A percentile compares a stretch with the other conserved stretches of the same genome.
Conservation (phyloP, 768 basidiomycete species). For the Boletus reticuloceps region DNA sequence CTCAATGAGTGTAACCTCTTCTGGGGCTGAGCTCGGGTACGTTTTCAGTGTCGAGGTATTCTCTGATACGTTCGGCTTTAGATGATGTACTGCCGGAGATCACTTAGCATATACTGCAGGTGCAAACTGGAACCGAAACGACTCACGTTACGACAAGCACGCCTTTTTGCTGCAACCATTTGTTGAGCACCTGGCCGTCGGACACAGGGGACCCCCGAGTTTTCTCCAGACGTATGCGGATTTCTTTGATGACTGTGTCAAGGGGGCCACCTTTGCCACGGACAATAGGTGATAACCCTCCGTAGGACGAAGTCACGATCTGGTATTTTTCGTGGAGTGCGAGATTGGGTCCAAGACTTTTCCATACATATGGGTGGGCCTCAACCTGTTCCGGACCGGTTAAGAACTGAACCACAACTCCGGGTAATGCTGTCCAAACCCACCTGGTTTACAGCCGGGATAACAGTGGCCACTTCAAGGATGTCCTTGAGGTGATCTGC, state of each 20-base stretch:
- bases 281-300: slow-evolving; percentile 39
- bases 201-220: slow-evolving; percentile 27
- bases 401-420: background rate
- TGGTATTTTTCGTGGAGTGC: slow-evolving; percentile 34
- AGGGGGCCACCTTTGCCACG: slow-evolving; percentile 38
- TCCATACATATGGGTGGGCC: slow-evolving; percentile 51
- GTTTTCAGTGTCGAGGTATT: slow-evolving; percentile 31
- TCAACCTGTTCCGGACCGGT: slow-evolving; percentile 39
- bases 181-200: slow-evolving; percentile 28
- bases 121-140: background rate
- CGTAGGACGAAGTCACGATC: slow-evolving; percentile 41
- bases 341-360: slow-evolving; percentile 37
- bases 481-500: slow-evolving; percentile 42
- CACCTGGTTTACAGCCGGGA: slow-evolving; percentile 57
- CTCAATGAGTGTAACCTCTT: slow-evolving; percentile 27
- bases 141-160: slow-evolving; percentile 33
- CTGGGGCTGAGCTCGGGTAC: slow-evolving; percentile 27
- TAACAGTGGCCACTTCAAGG: slow-evolving; percentile 40
- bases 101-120: background rate
- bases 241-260: slow-evolving; percentile 35
- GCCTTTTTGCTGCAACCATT: slow-evolving; percentile 30
- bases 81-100: slow-evolving; percentile 28
- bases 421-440: background rate
- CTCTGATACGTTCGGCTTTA: slow-evolving; percentile 31
- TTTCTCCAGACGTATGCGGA: slow-evolving; percentile 29